Base-by-base conservation (phyloP, 2,329 filamentous ascomycete species). In the Phialophora verrucosa region DNA sequence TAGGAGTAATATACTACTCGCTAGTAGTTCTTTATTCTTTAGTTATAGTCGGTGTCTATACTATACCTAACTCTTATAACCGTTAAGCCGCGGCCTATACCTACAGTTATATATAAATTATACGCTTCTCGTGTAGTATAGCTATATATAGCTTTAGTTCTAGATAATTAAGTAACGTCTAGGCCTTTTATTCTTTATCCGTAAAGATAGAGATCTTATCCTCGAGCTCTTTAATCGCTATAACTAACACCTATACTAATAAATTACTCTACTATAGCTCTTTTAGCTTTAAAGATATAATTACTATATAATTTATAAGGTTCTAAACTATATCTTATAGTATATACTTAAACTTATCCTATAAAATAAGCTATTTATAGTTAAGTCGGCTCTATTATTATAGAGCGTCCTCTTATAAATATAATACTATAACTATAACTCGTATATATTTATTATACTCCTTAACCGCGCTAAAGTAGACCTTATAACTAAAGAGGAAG, bases 151-250 rank as follows among this genome's bases (percentile, higher is more conserved):
- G 44, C 44, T 49, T 6, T 12, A 14, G 10, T 20, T 20, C 7
- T 49, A 49, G n/a, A 7, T 14, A 49, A 10, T 49, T 49, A 12
- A 49, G 14, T 7, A 49, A n/a, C 2, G 12, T 10, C n/a, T 49
- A 49, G 44, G 23, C 44, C 44, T 49, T 49, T 49, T 49, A 25
- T 49, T 49, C 44, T n/a, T 49, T 49, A 49, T 20, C 44, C 5
- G 5, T 20, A 49, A 49, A n/a, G 23, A 20, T 25, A 49, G 44
- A 7, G 44, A 49, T 49, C 44, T 49, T 49, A 49, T 49, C n/a
- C 44, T 49, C 5, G 7, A 49, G 44, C 14, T 49, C 44, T 14
- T 49, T 23, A 2, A 49, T 49, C 7, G 7, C 7, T 25, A 5
- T 20, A 3, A 49, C 14, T 12, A 49, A n/a, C 5, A 3, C n/a